These are phyloP conservation scores for Hawksworthiomyces lignivorus DNA, from an alignment of 2,329 filamentous ascomycete genomes.

Conservation along the genomic window DNA sequence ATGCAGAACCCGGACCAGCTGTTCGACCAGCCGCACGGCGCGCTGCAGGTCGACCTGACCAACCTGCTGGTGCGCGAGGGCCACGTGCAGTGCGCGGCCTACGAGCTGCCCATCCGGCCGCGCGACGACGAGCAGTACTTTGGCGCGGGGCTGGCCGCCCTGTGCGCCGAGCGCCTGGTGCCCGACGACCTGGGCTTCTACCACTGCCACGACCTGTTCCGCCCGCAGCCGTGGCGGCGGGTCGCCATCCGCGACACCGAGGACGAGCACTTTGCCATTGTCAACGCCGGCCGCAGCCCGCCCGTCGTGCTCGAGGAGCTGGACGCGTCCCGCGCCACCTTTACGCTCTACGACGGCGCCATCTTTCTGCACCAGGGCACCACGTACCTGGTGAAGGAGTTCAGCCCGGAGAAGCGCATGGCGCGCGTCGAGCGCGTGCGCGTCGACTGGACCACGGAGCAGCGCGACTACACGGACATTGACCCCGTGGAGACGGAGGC, in stretches of 20 bases:
- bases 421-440: slow-evolving; percentile 83
- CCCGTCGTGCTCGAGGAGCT: slow-evolving; percentile 90
- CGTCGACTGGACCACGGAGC: slow-evolving; percentile 90
- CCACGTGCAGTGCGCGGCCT: slow-evolving; percentile 90
- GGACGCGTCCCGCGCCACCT: slow-evolving; percentile 91
- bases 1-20: slow-evolving; percentile 95
- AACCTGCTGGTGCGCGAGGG: slow-evolving; percentile 90
- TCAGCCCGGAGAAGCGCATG: slow-evolving; percentile 69
- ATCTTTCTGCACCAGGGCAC: slow-evolving; percentile 96
- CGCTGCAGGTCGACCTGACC: slow-evolving; percentile 82
- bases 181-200: slow-evolving; percentile 75
- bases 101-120: slow-evolving; percentile 86
- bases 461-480: slow-evolving; percentile 89
- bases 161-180: slow-evolving; percentile 67
- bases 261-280: slow-evolving; percentile 82
- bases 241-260: slow-evolving; percentile 84
- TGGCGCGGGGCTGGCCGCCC: slow-evolving; percentile 59
- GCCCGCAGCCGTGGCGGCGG: slow-evolving; percentile 72
- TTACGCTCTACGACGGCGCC: slow-evolving; percentile 92
- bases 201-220: slow-evolving; percentile 82
- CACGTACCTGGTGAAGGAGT: slow-evolving; percentile 85
- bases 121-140: slow-evolving; percentile 73
- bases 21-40: slow-evolving; percentile 83
- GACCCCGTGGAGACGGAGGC: slow-evolving; percentile 89
- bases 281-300: slow-evolving; percentile 74